phyloP scores from a whole-genome alignment of 2,329 filamentous ascomycete species.

The Hypoxylon sp. region DNA sequence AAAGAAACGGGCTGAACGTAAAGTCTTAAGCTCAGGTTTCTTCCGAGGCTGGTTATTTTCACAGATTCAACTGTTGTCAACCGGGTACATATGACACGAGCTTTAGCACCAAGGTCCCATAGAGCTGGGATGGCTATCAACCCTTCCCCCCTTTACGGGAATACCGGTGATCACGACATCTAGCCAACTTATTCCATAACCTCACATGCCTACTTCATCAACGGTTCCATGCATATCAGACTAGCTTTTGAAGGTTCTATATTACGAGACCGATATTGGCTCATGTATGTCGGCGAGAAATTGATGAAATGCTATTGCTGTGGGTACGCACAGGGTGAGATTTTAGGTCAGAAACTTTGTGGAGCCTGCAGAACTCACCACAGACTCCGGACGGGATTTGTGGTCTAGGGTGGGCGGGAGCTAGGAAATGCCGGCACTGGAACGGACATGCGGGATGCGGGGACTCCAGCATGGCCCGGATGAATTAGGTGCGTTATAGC shows the following conservation, averaged over 20 bases:
- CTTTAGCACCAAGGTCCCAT: neutral
- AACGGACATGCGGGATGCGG: conserved; percentile 5
- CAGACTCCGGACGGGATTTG: neutral
- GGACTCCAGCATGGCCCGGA: neutral
- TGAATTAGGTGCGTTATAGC: neutral
- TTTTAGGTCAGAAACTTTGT: conserved; percentile 9
- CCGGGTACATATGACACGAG: neutral
- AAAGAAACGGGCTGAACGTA: neutral
- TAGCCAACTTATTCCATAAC: neutral
- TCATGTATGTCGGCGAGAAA: neutral
- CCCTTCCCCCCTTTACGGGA: neutral
- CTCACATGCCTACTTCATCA: neutral
- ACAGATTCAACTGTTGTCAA: neutral
- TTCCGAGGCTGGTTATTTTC: neutral
- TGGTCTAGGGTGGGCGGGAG: neutral
- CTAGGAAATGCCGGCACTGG: conserved; percentile 4
- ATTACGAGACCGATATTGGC: neutral
- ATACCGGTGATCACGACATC: conserved; percentile 2
- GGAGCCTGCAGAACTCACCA: neutral
- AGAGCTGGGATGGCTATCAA: neutral
- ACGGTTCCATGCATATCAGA: neutral
- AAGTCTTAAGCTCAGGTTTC: conserved; percentile 17
- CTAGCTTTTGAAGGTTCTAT: neutral
- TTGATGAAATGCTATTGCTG: neutral
- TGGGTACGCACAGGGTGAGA: neutral